Evolutionary conservation across 1,284 basidiomycete genomes (phyloP).

Genomic region (Pseudozyma tsukubaensis): DNA sequence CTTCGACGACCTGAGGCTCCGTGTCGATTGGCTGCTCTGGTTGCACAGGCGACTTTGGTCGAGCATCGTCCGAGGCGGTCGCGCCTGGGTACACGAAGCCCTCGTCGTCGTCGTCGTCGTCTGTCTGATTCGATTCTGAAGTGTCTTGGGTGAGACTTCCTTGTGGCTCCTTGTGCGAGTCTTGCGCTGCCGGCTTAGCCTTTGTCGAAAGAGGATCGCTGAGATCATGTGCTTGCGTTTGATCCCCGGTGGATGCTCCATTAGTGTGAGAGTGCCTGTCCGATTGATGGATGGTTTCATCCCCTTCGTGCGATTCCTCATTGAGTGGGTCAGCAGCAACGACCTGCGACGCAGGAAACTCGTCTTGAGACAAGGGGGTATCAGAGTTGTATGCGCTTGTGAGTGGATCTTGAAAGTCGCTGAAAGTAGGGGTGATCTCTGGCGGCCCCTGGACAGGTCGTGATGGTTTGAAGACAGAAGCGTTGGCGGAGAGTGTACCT

Average conservation of each 20-base stretch:
- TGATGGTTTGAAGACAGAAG: constrained; percentile 33
- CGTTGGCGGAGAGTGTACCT: constrained; percentile 20
- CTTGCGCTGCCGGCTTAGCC: not conserved
- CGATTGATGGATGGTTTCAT: not conserved
- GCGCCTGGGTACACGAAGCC: constrained; percentile 37
- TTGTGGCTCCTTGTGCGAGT: no score
- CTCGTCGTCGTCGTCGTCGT: not conserved
- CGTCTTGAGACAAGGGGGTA: not conserved
- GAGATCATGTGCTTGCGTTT: no score
- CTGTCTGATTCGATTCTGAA: not conserved
- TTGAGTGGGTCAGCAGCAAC: not conserved
- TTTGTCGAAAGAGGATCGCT: no score
- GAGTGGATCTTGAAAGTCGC: constrained; percentile 34
- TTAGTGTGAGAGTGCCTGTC: not conserved
- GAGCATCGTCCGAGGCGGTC: not conserved
- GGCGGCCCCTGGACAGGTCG: constrained; percentile 7
- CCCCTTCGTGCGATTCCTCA: constrained; percentile 1
- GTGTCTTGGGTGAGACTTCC: not conserved
- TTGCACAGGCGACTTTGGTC: not conserved
- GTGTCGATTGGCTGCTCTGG: not conserved
- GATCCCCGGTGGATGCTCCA: not conserved
- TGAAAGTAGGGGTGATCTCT: not conserved
- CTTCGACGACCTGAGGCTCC: not conserved
- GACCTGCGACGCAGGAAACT: not conserved
- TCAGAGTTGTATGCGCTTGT: constrained; percentile 24